Evolutionary conservation across 2,329 filamentous ascomycete species (phyloP).

Genomic region (Diaporthe sp.): DNA sequence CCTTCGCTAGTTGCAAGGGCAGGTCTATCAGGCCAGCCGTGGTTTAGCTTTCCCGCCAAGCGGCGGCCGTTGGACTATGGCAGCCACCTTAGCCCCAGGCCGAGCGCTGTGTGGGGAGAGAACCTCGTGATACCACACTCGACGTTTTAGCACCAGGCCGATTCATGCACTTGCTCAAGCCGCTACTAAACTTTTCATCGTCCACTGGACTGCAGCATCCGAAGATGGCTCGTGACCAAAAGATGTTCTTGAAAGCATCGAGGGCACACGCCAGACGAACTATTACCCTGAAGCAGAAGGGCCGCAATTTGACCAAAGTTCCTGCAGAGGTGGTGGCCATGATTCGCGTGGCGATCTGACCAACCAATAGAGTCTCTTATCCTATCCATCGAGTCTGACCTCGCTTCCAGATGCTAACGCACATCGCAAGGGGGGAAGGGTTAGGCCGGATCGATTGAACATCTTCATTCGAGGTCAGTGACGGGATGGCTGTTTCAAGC

Average conservation of each 20-base stretch:
- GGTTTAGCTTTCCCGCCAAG: slow-evolving; percentile 29
- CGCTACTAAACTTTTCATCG: slow-evolving; percentile 21
- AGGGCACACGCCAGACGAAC: slow-evolving; percentile 2
- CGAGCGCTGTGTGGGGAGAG: slow-evolving; percentile 14
- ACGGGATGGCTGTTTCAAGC: slow-evolving; percentile 30
- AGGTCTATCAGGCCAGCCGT: background rate
- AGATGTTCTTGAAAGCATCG: background rate
- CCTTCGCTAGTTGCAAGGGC: background rate
- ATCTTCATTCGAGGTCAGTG: slow-evolving; percentile 17
- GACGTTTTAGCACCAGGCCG: slow-evolving; percentile 11
- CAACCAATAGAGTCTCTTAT: slow-evolving; percentile 4
- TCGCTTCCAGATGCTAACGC: slow-evolving; percentile 13
- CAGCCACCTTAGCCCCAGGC: slow-evolving; percentile 20
- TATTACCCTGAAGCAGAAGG: background rate
- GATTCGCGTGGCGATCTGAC: slow-evolving; percentile 21
- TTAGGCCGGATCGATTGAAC: slow-evolving; percentile 13
- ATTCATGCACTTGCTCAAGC: slow-evolving; percentile 32
- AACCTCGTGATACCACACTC: slow-evolving; percentile 30
- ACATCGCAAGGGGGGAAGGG: background rate
- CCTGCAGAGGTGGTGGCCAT: slow-evolving; percentile 3
- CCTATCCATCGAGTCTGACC: slow-evolving; percentile 10
- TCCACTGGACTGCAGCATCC: slow-evolving; percentile 15
- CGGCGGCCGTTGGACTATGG: slow-evolving; percentile 21
- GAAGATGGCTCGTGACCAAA: background rate
- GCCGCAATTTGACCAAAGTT: slow-evolving; percentile 22